These are phyloP conservation scores for Achaetomium macrosporum DNA, from an alignment of 2,329 filamentous ascomycete species.

Conservation along the genomic window DNA sequence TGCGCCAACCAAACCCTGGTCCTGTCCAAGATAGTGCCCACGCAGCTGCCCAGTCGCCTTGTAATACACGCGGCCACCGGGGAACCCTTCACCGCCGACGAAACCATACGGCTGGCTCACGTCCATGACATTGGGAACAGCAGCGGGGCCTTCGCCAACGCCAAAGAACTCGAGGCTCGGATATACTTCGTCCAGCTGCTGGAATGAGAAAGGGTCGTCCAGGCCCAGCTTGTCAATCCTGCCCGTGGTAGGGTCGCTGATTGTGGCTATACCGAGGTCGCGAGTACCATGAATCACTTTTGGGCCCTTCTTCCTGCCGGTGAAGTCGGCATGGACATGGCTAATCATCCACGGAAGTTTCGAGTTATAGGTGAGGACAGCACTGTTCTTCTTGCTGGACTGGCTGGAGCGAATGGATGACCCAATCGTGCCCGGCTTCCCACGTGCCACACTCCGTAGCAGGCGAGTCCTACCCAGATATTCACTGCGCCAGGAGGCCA, in stretches of 20 bases:
- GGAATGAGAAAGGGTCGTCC: slow-evolving; percentile 66
- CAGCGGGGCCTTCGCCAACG: slow-evolving; percentile 70
- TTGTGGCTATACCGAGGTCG: slow-evolving; percentile 70
- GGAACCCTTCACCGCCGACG: slow-evolving; percentile 79
- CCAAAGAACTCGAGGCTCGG: slow-evolving; percentile 72
- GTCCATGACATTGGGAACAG: slow-evolving; percentile 81
- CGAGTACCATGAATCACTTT: slow-evolving; percentile 78
- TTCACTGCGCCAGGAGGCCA: slow-evolving; percentile 94
- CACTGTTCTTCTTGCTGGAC: slow-evolving; percentile 60
- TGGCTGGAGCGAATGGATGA: slow-evolving; percentile 44
- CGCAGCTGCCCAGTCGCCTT: slow-evolving; percentile 67
- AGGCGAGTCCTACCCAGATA: slow-evolving; percentile 85
- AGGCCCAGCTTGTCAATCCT: slow-evolving; percentile 79
- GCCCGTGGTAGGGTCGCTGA: slow-evolving; percentile 70
- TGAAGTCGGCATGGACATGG: slow-evolving; percentile 71
- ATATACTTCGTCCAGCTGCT: slow-evolving; percentile 72
- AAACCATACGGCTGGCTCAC: slow-evolving; percentile 80
- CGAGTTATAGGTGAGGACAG: slow-evolving; percentile 80
- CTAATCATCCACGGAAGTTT: slow-evolving; percentile 75
- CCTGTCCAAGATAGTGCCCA: slow-evolving; percentile 64
- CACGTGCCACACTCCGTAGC: slow-evolving; percentile 71
- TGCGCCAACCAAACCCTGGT: slow-evolving; percentile 54
- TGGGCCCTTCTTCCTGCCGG: slow-evolving; percentile 65
- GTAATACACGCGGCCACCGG: slow-evolving; percentile 75
- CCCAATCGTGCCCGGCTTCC: slow-evolving; percentile 65